phyloP scores from a whole-genome alignment of 805 yeast genomes.

The Candida rishiriensis region DNA sequence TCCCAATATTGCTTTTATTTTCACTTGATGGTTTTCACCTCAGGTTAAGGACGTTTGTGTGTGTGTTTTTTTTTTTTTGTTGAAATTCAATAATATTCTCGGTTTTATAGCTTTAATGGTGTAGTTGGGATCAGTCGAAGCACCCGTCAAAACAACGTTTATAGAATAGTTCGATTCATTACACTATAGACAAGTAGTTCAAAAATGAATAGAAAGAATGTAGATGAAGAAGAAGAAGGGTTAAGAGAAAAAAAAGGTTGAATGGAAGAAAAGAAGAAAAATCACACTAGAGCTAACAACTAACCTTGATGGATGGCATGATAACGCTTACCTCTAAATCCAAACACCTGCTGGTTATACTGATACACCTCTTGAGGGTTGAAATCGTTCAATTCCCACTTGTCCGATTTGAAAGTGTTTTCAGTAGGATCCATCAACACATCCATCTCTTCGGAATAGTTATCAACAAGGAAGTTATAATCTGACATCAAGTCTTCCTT shows the following conservation, averaged over 20 bases:
- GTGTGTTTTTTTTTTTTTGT: too few species aligned
- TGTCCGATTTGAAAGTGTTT: conserved; percentile 79
- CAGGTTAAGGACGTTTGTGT: too few species aligned
- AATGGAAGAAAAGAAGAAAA: conserved; percentile 3
- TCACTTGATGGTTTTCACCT: not conserved
- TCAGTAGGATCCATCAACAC: conserved; percentile 67
- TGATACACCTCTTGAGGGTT: conserved; percentile 93
- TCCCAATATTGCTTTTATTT: not conserved
- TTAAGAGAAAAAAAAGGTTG: not conserved
- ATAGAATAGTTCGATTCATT: too few species aligned
- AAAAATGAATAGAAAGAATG: too few species aligned
- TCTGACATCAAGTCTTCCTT: conserved; percentile 68
- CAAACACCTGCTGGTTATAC: conserved; percentile 85
- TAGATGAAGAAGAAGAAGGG: too few species aligned
- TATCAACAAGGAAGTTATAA: conserved; percentile 60
- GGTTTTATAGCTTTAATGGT: too few species aligned
- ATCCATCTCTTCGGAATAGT: conserved; percentile 74
- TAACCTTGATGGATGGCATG: conserved; percentile 57
- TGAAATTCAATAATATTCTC: too few species aligned
- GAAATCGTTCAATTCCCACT: conserved; percentile 90
- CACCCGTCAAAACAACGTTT: too few species aligned
- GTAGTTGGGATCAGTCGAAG: too few species aligned
- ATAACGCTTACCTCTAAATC: conserved; percentile 93
- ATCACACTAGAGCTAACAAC: not conserved
- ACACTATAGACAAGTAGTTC: too few species aligned